Conservation (phyloP, 1,139 yeast genomes). For the Pneumocystis jirovecii region DNA sequence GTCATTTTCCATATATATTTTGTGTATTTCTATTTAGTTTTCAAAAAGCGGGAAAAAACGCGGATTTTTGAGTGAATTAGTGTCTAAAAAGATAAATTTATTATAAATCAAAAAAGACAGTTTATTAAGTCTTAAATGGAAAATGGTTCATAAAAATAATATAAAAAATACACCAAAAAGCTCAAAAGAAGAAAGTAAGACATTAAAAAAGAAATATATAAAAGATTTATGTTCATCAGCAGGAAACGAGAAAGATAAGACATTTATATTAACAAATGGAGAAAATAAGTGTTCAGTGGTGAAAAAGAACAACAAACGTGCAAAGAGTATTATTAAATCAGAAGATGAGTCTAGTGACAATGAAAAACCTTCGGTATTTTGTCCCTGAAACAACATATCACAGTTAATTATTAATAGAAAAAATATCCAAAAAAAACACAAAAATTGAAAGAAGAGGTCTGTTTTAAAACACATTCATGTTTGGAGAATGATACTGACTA, state of each 20-base stretch:
- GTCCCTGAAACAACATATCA: not conserved
- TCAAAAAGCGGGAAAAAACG: not conserved
- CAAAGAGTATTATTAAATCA: not conserved
- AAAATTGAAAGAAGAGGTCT: not conserved
- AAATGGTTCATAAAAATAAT: not conserved
- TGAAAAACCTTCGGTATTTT: not conserved
- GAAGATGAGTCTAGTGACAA: not conserved
- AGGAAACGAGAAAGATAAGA: not conserved
- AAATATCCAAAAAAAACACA: not conserved
- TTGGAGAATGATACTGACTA: not conserved
- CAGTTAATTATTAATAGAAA: not conserved
- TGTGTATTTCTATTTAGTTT: not conserved
- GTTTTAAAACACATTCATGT: not conserved
- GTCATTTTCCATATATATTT: not conserved
- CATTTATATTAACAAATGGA: not conserved
- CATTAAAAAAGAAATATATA: not conserved
- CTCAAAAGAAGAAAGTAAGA: not conserved
- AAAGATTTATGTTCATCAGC: not conserved
- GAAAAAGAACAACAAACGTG: not conserved
- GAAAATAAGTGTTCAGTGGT: not conserved
- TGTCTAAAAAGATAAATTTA: not conserved
- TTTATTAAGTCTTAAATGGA: not conserved
- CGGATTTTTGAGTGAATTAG: too few species aligned
- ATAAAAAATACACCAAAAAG: not conserved
- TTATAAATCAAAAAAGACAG: not conserved